Evolutionary conservation across 2,329 filamentous ascomycete genomes (phyloP).

Genomic region (Aspergillus ibericus): DNA sequence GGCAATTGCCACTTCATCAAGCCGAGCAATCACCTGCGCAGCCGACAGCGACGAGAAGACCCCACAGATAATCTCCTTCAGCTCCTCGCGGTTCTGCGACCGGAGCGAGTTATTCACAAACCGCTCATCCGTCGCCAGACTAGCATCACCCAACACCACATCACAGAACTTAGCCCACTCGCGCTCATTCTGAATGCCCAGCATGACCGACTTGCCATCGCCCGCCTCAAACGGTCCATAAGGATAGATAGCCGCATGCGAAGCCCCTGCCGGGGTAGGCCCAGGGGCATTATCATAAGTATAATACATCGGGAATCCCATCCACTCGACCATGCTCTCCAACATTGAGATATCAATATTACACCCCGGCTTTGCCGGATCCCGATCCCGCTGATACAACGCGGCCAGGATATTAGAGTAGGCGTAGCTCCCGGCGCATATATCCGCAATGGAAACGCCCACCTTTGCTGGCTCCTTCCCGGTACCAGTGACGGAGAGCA

Average conservation of each 20-base stretch:
- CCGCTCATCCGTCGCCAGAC: slow-evolving; percentile 46
- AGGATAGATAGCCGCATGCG: slow-evolving; percentile 58
- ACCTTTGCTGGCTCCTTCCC: slow-evolving; percentile 50
- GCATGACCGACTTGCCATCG: slow-evolving; percentile 52
- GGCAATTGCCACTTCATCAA: slow-evolving; percentile 54
- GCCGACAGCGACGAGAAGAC: slow-evolving; percentile 43
- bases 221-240: slow-evolving; percentile 57
- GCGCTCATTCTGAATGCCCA: slow-evolving; percentile 59
- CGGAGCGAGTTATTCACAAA: slow-evolving; percentile 52
- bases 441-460: slow-evolving; percentile 57
- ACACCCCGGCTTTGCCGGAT: slow-evolving; percentile 45
- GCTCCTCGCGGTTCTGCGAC: slow-evolving; percentile 48
- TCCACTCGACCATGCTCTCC: slow-evolving; percentile 61
- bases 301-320: slow-evolving; percentile 59
- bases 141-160: slow-evolving; percentile 46
- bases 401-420: slow-evolving; percentile 55
- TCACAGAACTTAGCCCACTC: slow-evolving; percentile 55
- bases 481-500: slow-evolving; percentile 54
- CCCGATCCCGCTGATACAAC: slow-evolving; percentile 50
- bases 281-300: slow-evolving; percentile 47
- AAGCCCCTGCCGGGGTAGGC: slow-evolving; percentile 50
- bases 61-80: slow-evolving; percentile 49
- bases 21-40: slow-evolving; percentile 42
- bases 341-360: slow-evolving; percentile 60
- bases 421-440: slow-evolving; percentile 55